Base-by-base conservation (phyloP, 768 basidiomycete genomes). In the Boletus speciosus region DNA sequence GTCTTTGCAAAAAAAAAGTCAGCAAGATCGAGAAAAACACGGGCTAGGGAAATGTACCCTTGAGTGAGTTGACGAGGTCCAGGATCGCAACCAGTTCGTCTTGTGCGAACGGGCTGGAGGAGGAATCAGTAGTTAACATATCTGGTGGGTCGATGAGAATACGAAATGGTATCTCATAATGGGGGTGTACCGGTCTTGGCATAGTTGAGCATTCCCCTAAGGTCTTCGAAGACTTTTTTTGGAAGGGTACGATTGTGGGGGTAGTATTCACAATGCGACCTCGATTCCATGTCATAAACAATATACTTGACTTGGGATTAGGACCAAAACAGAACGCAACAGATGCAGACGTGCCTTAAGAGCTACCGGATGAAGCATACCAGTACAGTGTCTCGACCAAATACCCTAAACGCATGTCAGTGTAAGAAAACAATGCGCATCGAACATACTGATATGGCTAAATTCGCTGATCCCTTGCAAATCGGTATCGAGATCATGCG, bases 171-270 rank as follows among this genome's bases (percentile, higher is more conserved):
- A 35, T 41, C 35, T 41, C 10, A 48, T 9, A 27, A 38, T 27
- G 6, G 14, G 15, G 12, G n/a, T 19, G 34, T 23, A 61, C 58
- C 59, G 4, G 49, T 61, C 38, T 34, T 51, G 32, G 49, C 38
- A 36, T 55, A 51, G 14, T 63, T 63, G 11, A 63, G 61, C 56
- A 63, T 61, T 4, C 61, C 61, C 46, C 56, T 59, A 3, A 61
- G 51, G 14, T 48, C 41, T 29, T 44, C 49, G 16, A 62, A 51
- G 7, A 52, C 41, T 25, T 14, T 5, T n/a, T 38, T 32, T 2
- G 57, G 51, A 36, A 60, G 52, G 3, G 21, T 49, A 19, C 42
- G 42, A 35, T 31, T 34, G 15, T 62, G 41, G 0, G 51, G 56
- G 9, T 63, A 59, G 42, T 48, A 62, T 51, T 61, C 60, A 15